Evolutionary conservation across 2,329 filamentous ascomycete genomes (phyloP).

Genomic region (Penicillium sp.): DNA sequence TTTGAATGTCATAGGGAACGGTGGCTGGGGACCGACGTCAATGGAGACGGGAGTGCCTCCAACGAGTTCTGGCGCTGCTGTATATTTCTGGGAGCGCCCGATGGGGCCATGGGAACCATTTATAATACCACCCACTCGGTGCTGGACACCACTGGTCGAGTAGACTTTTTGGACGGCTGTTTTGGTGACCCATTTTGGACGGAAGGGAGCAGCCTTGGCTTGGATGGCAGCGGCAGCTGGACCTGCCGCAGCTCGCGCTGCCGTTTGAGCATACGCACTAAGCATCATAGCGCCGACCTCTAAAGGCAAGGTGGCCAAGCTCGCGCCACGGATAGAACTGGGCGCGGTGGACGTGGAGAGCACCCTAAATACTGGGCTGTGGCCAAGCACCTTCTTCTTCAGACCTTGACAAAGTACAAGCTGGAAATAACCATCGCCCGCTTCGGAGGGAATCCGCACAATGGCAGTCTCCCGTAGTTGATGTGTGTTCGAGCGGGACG

Average conservation of each 20-base stretch:
- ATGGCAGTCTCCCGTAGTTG: constrained; percentile 60
- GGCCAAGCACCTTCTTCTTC: constrained; percentile 59
- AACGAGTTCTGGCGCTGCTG: constrained; percentile 19
- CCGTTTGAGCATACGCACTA: constrained; percentile 44
- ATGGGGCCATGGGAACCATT: constrained; percentile 39
- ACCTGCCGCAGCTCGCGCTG: constrained; percentile 22
- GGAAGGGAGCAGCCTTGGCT: constrained; percentile 26
- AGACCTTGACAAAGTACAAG: constrained; percentile 58
- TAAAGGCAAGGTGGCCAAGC: constrained; percentile 60
- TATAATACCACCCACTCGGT: constrained; percentile 27
- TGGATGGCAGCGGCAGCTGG: constrained; percentile 28
- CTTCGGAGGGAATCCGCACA: constrained; percentile 60
- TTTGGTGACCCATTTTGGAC: constrained; percentile 31
- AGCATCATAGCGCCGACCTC: constrained; percentile 54
- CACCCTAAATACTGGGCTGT: constrained; percentile 65
- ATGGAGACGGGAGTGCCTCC: constrained; percentile 10
- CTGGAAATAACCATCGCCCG: constrained; percentile 65
- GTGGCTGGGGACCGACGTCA: constrained; percentile 33
- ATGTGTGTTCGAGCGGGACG: constrained; percentile 49
- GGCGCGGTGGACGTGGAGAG: constrained; percentile 61
- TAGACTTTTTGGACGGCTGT: constrained; percentile 35
- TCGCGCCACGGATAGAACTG: constrained; percentile 61
- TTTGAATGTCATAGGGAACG: constrained; percentile 31
- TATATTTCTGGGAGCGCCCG: constrained; percentile 27
- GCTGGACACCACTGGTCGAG: constrained; percentile 29